Conservation (phyloP, 805 yeast species). For the Tetrapisispora pingtungensis region DNA sequence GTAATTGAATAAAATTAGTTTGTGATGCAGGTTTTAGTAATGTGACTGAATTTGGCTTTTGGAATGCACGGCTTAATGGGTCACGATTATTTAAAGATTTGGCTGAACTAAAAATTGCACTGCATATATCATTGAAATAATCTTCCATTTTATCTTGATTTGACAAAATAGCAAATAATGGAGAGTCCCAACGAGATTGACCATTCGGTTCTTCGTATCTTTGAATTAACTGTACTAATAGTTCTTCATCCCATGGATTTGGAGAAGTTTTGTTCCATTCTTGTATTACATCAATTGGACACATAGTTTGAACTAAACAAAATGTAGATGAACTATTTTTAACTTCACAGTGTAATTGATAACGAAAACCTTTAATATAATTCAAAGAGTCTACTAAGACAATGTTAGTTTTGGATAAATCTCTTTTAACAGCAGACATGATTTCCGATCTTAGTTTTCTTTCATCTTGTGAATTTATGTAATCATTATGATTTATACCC, state of each 20-base stretch:
- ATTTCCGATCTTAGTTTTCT: constrained; percentile 76
- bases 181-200: constrained; percentile 86
- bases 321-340: constrained; percentile 74
- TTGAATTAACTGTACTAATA: constrained; percentile 61
- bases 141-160: constrained; percentile 37
- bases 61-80: constrained; percentile 44
- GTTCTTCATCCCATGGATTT: constrained; percentile 50
- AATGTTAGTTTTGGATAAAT: constrained; percentile 53
- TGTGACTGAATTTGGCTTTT: constrained; percentile 76
- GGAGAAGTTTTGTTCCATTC: constrained; percentile 43
- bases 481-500: constrained; percentile 59
- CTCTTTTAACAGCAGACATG: constrained; percentile 81
- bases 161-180: constrained; percentile 57
- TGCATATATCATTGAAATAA: constrained; percentile 55
- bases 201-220: constrained; percentile 91
- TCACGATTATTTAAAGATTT: constrained; percentile 23
- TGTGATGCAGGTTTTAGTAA: constrained; percentile 70
- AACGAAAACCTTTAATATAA: constrained; percentile 91
- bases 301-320: constrained; percentile 70
- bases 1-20: constrained; percentile 62
- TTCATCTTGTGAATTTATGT: constrained; percentile 64
- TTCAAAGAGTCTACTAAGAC: constrained; percentile 80
- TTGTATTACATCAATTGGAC: constrained; percentile 50
- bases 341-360: constrained; percentile 90
- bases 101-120: constrained; percentile 36